A percentile compares a stretch with the other conserved stretches of the same genome.
Evolutionary conservation across 2,329 filamentous ascomycete genomes (phyloP).

Genomic region (Pseudogymnoascus verrucosus): DNA sequence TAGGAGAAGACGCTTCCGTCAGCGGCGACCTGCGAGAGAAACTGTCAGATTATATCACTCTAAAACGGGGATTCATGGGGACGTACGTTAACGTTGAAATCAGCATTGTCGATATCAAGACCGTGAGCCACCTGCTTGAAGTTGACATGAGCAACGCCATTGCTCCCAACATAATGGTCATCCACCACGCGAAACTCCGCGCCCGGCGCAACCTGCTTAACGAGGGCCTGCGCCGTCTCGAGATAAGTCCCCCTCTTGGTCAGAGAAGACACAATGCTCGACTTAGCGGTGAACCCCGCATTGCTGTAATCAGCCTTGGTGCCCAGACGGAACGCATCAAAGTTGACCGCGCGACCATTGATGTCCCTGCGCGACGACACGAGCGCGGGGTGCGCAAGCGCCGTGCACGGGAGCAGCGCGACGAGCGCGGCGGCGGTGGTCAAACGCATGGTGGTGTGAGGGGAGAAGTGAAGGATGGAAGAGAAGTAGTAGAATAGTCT

Average conservation of each 20-base stretch:
- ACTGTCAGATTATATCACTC: conserved; percentile 1
- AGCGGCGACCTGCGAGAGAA: conserved; percentile 34
- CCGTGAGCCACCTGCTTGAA: conserved; percentile 52
- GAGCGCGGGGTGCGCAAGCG: neutral
- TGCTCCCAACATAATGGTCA: conserved; percentile 46
- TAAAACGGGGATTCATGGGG: neutral
- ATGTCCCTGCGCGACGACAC: neutral
- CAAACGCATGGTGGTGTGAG: neutral
- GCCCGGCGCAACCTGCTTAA: conserved; percentile 32
- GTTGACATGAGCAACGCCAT: conserved; percentile 49
- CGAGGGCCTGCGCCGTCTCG: conserved; percentile 36
- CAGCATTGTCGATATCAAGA: conserved; percentile 52
- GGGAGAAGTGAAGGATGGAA: neutral
- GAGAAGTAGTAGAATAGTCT: neutral
- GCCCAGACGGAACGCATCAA: conserved; percentile 14
- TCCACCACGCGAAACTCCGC: conserved; percentile 41
- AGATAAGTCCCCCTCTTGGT: conserved; percentile 29
- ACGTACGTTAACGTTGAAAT: conserved; percentile 53
- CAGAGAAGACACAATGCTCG: neutral
- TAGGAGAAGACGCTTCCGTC: conserved; percentile 51
- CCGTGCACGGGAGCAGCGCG: neutral
- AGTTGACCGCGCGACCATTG: conserved; percentile 10
- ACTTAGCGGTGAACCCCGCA: neutral
- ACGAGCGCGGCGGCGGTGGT: neutral
- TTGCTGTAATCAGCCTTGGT: conserved; percentile 15